phyloP scores from a whole-genome alignment of 805 yeast species.

The Kuraishia floccosa region DNA sequence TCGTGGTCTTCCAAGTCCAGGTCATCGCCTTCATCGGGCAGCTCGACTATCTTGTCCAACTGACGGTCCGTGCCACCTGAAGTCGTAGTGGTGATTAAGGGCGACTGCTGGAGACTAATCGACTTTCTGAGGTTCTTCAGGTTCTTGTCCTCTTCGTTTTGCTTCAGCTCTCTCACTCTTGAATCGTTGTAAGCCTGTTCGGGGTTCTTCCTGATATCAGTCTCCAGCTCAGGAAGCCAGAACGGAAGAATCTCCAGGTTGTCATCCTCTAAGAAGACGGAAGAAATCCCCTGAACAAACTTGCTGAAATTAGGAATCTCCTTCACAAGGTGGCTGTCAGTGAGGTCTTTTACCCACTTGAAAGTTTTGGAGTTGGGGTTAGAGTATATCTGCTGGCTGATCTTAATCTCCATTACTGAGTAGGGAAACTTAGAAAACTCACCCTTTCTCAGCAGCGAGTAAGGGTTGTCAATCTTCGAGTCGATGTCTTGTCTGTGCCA shows the following conservation, averaged over 20 bases:
- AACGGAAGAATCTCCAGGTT: constrained; percentile 83
- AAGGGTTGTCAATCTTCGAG: constrained; percentile 57
- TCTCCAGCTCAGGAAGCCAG: constrained; percentile 88
- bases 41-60: constrained; percentile 19
- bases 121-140: constrained; percentile 27
- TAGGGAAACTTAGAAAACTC: constrained; percentile 79
- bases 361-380: constrained; percentile 34
- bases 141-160: constrained; percentile 25
- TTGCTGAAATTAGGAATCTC: constrained; percentile 92
- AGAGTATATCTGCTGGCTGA: constrained; percentile 28
- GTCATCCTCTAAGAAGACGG: constrained; percentile 82
- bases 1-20: constrained; percentile 47
- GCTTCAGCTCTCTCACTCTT: constrained; percentile 36
- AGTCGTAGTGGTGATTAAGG: constrained; percentile 3
- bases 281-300: constrained; percentile 86
- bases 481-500: constrained; percentile 96
- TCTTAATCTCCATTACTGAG: constrained; percentile 79
- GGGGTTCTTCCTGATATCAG: constrained; percentile 69
- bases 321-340: constrained; percentile 73
- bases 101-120: constrained; percentile 1
- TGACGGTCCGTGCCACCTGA: constrained; percentile 12
- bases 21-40: constrained; percentile 22
- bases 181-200: constrained; percentile 66
- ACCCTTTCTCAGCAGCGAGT: constrained; percentile 69
- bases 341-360: constrained; percentile 81